These are phyloP conservation scores for Aspergillus persii DNA, from an alignment of 2,329 filamentous ascomycete genomes.

Conservation along the genomic window DNA sequence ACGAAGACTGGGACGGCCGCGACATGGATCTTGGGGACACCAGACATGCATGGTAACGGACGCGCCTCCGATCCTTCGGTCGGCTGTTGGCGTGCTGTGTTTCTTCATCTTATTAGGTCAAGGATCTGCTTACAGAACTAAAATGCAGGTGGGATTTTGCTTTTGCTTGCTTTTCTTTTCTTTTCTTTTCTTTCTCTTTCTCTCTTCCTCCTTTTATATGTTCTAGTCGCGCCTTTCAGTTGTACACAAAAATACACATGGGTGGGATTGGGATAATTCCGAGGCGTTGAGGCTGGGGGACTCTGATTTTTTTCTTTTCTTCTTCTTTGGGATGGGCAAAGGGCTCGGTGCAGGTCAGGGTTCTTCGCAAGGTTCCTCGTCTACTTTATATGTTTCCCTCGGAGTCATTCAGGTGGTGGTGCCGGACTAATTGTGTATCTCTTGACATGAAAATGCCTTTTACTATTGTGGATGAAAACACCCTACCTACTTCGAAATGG, in stretches of 20 bases:
- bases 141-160: not conserved
- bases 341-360: not conserved
- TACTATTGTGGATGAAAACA: not conserved
- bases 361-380: not conserved
- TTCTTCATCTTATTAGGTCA: not conserved
- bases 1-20: constrained; percentile 61
- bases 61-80: too few relatives aligned
- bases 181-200: not conserved
- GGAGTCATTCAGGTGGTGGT: not conserved
- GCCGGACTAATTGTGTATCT: not conserved
- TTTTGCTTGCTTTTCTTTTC: not conserved
- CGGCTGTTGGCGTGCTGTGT: not conserved
- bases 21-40: constrained; percentile 29
- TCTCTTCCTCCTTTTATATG: not conserved
- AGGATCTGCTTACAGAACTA: not conserved
- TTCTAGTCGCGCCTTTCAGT: not conserved
- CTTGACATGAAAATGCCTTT: not conserved
- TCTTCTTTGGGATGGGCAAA: not conserved
- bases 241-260: not conserved
- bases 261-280: not conserved
- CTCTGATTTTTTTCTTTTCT: not conserved
- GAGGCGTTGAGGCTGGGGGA: not conserved
- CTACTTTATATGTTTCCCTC: not conserved
- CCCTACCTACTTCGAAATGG: not conserved
- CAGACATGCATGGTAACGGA: constrained; percentile 24